Conservation (phyloP, 495 filamentous ascomycete genomes). For the Talaromyces borbonicus region DNA sequence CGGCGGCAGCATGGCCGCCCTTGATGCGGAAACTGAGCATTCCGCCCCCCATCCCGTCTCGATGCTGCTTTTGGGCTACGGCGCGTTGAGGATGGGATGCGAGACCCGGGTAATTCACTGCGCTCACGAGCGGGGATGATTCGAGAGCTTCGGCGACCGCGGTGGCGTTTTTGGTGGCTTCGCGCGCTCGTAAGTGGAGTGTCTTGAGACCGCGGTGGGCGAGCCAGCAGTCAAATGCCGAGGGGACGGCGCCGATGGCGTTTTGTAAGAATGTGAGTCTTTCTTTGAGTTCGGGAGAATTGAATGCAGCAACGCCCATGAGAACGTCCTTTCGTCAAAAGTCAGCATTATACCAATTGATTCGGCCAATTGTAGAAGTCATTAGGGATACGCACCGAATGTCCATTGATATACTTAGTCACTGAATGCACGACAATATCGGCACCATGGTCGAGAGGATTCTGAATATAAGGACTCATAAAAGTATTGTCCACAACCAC, state of each 20-base stretch:
- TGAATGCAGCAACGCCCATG: conserved; percentile 97
- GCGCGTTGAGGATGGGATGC: conserved; percentile 74
- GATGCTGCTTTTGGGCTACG: conserved; percentile 83
- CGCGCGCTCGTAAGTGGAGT: conserved; percentile 80
- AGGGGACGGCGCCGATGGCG: conserved; percentile 90
- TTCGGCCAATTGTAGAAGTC: background rate
- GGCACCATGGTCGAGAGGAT: conserved; percentile 87
- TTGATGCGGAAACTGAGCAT: conserved; percentile 96
- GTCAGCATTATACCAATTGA: conserved; percentile 14
- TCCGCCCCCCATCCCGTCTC: conserved; percentile 88
- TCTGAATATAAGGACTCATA: conserved; percentile 90
- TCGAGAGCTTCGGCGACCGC: conserved; percentile 69
- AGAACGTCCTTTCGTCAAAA: conserved; percentile 80
- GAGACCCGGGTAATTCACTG: conserved; percentile 92
- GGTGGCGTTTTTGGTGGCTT: conserved; percentile 73
- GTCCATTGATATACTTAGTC: conserved; percentile 99
- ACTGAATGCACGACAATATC: conserved; percentile 98
- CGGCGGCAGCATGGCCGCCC: conserved; percentile 78
- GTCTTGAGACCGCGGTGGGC: conserved; percentile 98
- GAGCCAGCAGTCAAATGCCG: conserved; percentile 95
- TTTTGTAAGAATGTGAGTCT: conserved; percentile 89
- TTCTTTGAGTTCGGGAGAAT: conserved; percentile 64
- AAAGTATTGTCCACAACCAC: conserved; percentile 99
- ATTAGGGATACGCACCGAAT: conserved; percentile 44
- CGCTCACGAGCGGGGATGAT: conserved; percentile 67